A percentile compares a stretch with the other conserved stretches of the same genome.
phyloP scores from a whole-genome alignment of 2,329 filamentous ascomycete species.

The Torrubiellomyces zombiae region DNA sequence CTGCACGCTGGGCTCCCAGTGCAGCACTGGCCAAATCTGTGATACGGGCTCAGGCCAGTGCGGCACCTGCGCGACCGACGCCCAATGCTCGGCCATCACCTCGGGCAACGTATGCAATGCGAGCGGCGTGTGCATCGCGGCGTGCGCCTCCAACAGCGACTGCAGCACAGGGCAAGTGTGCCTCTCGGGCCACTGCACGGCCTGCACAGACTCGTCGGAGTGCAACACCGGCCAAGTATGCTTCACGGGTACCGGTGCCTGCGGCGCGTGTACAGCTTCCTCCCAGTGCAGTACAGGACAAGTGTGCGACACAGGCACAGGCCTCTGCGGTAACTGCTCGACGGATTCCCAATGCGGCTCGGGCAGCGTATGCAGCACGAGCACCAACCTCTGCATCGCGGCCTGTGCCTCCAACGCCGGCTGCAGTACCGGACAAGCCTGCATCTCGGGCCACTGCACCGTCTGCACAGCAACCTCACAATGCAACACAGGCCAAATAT shows the following conservation, averaged over 20 bases:
- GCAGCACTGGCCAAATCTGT: slow-evolving; percentile 3
- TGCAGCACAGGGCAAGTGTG: slow-evolving; percentile 4
- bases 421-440: too few species aligned
- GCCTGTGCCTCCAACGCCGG: too few species aligned
- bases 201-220: too few species aligned
- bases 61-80: slow-evolving; percentile 1
- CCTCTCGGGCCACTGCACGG: too few species aligned
- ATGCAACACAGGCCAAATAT: neutral
- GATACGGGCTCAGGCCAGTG: slow-evolving; percentile 2
- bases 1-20: slow-evolving; percentile 3
- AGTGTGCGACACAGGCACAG: too few species aligned
- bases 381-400: neutral
- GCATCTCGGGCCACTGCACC: too few species aligned
- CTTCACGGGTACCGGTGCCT: neutral
- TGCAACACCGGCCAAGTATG: neutral
- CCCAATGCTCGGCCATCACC: slow-evolving; percentile 3
- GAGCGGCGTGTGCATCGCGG: neutral
- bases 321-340: too few species aligned
- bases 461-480: too few species aligned
- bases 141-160: neutral
- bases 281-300: neutral
- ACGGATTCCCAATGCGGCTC: neutral
- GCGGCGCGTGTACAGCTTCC: neutral
- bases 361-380: neutral
- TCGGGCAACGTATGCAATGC: neutral